These are phyloP conservation scores for Fusarium redolens DNA, from an alignment of 2,329 filamentous ascomycete genomes.

Conservation along the genomic window DNA sequence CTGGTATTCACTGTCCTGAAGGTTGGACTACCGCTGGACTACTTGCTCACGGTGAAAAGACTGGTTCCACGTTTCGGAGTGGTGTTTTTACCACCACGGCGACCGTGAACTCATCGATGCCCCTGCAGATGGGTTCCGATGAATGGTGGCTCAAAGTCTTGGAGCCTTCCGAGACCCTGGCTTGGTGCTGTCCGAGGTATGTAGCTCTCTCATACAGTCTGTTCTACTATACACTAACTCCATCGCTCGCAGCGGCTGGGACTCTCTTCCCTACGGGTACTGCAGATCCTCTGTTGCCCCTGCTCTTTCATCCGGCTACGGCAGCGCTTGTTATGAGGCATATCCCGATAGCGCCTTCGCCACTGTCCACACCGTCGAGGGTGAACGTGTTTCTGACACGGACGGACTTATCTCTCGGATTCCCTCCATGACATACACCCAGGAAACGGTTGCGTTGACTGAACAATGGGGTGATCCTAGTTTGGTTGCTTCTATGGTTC, in stretches of 20 bases:
- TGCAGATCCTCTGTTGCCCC: constrained; percentile 25
- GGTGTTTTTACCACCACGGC: constrained; percentile 25
- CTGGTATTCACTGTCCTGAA: constrained; percentile 39
- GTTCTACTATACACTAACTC: neutral
- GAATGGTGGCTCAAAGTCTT: constrained; percentile 14
- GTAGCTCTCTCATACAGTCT: neutral
- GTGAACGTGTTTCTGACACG: constrained; percentile 3
- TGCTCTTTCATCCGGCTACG: neutral
- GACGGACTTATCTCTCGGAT: neutral
- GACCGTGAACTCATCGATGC: neutral
- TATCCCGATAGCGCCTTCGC: neutral
- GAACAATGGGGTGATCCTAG: neutral
- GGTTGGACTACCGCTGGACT: constrained; percentile 42
- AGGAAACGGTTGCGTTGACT: neutral
- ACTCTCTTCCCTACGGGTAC: neutral
- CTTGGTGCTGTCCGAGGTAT: constrained; percentile 41
- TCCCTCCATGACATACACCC: neutral
- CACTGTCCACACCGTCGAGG: constrained; percentile 20
- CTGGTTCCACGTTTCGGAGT: neutral
- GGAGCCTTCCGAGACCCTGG: constrained; percentile 35
- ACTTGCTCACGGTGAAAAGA: constrained; percentile 9
- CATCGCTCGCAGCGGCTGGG: constrained; percentile 20
- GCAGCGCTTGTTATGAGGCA: neutral
- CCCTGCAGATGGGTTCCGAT: neutral
- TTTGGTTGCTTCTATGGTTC: neutral